These are phyloP conservation scores for Fusarium praegraminearum DNA, from an alignment of 2,329 filamentous ascomycete genomes.

Conservation along the genomic window DNA sequence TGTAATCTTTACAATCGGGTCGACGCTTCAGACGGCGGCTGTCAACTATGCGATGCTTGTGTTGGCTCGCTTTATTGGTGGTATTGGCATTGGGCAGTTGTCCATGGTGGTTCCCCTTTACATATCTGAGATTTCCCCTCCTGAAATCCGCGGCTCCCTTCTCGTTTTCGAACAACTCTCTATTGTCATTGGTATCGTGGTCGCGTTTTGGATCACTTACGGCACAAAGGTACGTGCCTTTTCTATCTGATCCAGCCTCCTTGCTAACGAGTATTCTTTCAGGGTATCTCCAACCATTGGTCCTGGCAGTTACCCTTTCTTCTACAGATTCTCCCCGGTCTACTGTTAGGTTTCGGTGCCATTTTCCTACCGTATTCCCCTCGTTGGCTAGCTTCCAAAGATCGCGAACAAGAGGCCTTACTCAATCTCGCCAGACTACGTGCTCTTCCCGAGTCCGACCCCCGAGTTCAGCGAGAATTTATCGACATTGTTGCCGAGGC, in stretches of 20 bases:
- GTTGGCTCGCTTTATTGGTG: constrained; percentile 57
- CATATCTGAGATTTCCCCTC: constrained; percentile 62
- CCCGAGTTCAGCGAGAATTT: constrained; percentile 42
- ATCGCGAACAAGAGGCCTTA: constrained; percentile 44
- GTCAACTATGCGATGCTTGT: constrained; percentile 58
- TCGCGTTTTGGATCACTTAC: constrained; percentile 51
- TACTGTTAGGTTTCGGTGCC: constrained; percentile 44
- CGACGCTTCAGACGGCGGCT: constrained; percentile 58
- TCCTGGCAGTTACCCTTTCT: constrained; percentile 50
- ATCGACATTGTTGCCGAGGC: constrained; percentile 46
- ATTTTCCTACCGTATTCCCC: constrained; percentile 47
- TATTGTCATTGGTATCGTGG: constrained; percentile 49
- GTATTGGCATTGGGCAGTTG: constrained; percentile 56
- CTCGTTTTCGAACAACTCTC: constrained; percentile 57
- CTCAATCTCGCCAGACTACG: constrained; percentile 42
- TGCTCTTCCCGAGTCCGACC: constrained; percentile 38
- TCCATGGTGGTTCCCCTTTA: constrained; percentile 56
- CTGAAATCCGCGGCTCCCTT: constrained; percentile 61
- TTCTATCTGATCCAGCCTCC: rapidly evolving
- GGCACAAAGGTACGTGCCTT: constrained; percentile 39
- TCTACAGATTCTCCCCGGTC: constrained; percentile 47
- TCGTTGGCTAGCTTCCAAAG: constrained; percentile 46
- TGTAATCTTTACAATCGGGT: constrained; percentile 55
- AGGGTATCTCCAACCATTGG: constrained; percentile 41
- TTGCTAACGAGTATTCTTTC: no score